phyloP scores from a whole-genome alignment of 148 eudicot species.

The Hydrangea macrophylla region DNA sequence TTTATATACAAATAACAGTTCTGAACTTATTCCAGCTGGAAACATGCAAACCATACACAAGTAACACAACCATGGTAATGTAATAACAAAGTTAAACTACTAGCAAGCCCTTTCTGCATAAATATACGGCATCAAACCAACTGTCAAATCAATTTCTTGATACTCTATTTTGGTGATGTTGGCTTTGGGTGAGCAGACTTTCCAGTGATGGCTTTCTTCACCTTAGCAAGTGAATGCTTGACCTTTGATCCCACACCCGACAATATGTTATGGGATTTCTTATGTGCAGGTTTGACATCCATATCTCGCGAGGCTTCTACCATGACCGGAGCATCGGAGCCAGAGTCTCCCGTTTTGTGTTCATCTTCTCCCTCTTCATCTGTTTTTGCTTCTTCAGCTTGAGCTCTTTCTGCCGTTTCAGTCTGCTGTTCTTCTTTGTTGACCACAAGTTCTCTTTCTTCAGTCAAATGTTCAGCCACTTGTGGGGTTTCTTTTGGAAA shows the following conservation, averaged over 20 bases:
- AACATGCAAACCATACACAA: slow-evolving; percentile 1
- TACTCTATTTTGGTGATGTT: slow-evolving; percentile 41
- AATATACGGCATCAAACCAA: neutral
- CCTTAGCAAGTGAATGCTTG: slow-evolving; percentile 74
- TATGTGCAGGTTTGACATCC: slow-evolving; percentile 43
- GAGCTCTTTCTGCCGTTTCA: slow-evolving; percentile 16
- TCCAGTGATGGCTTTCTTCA: slow-evolving; percentile 67
- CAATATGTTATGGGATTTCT: slow-evolving; percentile 58
- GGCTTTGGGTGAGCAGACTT: slow-evolving; percentile 49
- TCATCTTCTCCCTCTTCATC: slow-evolving; percentile 37
- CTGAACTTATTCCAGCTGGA: neutral
- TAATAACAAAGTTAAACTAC: slow-evolving; percentile 1
- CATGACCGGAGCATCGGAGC: slow-evolving; percentile 40
- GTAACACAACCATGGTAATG: neutral
- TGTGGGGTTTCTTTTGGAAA: slow-evolving; percentile 16
- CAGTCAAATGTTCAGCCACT: slow-evolving; percentile 9
- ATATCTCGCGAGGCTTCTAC: slow-evolving; percentile 38
- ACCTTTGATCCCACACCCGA: slow-evolving; percentile 73
- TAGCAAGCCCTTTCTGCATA: slow-evolving; percentile 7
- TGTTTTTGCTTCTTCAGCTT: slow-evolving; percentile 25
- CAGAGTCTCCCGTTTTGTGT: slow-evolving; percentile 24
- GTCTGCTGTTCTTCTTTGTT: slow-evolving; percentile 18
- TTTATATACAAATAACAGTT: neutral
- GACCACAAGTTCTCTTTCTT: slow-evolving; percentile 7
- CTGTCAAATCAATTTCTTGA: neutral